Percentiles rank a stretch among this genome's conserved stretches.
These are phyloP conservation scores for Raffaelea arxii DNA, from an alignment of 2,329 filamentous ascomycete species.

Conservation along the genomic window DNA sequence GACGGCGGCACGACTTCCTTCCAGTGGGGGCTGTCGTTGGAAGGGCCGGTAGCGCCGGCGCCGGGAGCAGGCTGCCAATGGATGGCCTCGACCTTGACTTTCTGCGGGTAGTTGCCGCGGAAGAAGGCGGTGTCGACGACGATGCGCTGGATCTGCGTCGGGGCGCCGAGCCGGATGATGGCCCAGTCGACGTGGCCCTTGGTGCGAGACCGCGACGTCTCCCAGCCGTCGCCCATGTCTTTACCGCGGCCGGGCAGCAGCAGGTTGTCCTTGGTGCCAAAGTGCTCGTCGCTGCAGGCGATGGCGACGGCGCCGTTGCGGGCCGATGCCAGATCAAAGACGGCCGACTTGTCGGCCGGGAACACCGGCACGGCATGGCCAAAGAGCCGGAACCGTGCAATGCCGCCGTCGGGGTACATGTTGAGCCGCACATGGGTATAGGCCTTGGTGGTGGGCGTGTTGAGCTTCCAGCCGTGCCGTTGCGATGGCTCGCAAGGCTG, in stretches of 20 bases:
- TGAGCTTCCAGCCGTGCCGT: constrained; percentile 63
- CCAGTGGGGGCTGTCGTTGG: constrained; percentile 51
- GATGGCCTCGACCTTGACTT: constrained; percentile 57
- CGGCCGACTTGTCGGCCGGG: constrained; percentile 51
- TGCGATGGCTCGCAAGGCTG: constrained; percentile 66
- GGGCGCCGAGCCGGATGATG: constrained; percentile 63
- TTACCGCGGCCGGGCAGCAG: constrained; percentile 38
- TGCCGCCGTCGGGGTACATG: constrained; percentile 81
- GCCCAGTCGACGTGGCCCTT: constrained; percentile 71
- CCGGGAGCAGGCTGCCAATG: constrained; percentile 41
- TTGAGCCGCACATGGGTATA: constrained; percentile 74
- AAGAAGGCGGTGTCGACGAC: constrained; percentile 77
- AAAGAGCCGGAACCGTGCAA: constrained; percentile 69
- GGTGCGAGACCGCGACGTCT: constrained; percentile 65
- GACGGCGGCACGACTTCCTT: constrained; percentile 53
- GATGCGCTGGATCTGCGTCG: constrained; percentile 54
- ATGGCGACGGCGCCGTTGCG: constrained; percentile 71
- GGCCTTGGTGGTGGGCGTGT: constrained; percentile 47
- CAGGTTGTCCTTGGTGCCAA: constrained; percentile 52
- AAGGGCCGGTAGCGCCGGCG: constrained; percentile 46
- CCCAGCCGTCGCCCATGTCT: constrained; percentile 86
- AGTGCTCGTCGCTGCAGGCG: constrained; percentile 74
- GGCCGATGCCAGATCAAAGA: constrained; percentile 68
- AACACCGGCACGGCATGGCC: constrained; percentile 70
- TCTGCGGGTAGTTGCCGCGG: constrained; percentile 73